Evolutionary conservation across 2,329 filamentous ascomycete genomes (phyloP).

Genomic region (Aspergillus flavus): DNA sequence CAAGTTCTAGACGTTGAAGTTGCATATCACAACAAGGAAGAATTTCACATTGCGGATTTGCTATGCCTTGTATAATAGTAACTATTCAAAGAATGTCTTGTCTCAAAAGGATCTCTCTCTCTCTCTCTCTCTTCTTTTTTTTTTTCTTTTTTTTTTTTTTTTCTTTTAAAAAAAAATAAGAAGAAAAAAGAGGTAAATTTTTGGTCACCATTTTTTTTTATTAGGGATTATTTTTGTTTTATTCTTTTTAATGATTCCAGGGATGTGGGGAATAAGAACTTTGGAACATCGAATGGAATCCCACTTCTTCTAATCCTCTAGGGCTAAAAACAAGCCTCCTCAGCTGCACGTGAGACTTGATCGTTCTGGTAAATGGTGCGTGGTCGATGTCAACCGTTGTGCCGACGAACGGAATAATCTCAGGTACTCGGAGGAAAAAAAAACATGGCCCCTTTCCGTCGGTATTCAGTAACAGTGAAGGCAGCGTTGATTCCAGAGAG

Average conservation of each 20-base stretch:
- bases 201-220: background rate
- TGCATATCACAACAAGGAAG: background rate
- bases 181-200: background rate
- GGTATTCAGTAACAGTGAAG: background rate
- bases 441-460: background rate
- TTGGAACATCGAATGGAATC: background rate
- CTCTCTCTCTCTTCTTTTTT: background rate
- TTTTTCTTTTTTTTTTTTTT: background rate
- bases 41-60: background rate
- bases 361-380: background rate
- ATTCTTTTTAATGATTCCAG: constrained; percentile 3
- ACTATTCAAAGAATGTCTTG: background rate
- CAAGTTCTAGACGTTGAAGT: background rate
- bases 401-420: constrained; percentile 13
- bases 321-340: constrained; percentile 5
- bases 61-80: too few species aligned
- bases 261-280: background rate
- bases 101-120: background rate
- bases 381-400: constrained; percentile 11
- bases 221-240: background rate
- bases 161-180: too few species aligned
- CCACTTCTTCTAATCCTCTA: background rate
- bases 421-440: background rate
- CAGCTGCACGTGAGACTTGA: constrained; percentile 13
- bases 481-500: background rate